phyloP scores from a whole-genome alignment of 768 basidiomycete species.

The Saitozyma sp. region DNA sequence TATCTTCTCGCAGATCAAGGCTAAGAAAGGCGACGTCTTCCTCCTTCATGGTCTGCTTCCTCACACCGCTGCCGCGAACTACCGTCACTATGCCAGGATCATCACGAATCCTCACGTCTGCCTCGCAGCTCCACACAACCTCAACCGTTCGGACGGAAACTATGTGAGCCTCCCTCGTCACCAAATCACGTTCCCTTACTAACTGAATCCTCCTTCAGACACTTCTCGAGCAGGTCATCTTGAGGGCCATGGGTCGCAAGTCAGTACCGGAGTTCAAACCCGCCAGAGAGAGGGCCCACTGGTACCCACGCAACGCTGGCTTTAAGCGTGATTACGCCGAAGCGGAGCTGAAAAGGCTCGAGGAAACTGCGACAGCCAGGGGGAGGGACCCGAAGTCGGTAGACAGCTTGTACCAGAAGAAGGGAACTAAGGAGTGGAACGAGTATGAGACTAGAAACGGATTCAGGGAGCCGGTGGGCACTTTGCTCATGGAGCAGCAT shows the following conservation, averaged over 20 bases:
- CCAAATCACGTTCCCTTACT: not conserved
- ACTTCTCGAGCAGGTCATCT: constrained; percentile 28
- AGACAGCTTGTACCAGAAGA: constrained; percentile 22
- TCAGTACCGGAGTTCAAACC: constrained; percentile 15
- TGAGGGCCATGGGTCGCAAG: constrained; percentile 11
- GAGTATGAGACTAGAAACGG: too few relatives aligned
- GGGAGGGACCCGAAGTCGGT: constrained; percentile 15
- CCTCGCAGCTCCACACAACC: constrained; percentile 17
- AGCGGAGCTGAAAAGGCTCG: constrained; percentile 23
- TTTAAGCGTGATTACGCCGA: constrained; percentile 16
- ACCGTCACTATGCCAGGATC: constrained; percentile 21
- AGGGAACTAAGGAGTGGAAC: not conserved
- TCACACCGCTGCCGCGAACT: constrained; percentile 17
- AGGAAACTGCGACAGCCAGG: constrained; percentile 12
- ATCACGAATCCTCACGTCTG: constrained; percentile 30
- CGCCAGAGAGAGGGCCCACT: not conserved
- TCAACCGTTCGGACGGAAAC: constrained; percentile 27
- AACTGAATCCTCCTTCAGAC: constrained; percentile 5
- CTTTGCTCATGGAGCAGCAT: too few relatives aligned
- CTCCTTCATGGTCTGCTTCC: constrained; percentile 16
- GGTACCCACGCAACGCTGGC: constrained; percentile 22
- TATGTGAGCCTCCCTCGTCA: constrained; percentile 18
- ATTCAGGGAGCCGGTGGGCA: too few relatives aligned
- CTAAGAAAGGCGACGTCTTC: constrained; percentile 26
- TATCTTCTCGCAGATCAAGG: constrained; percentile 14